Percentiles rank a stretch among this genome's conserved stretches.
Evolutionary conservation across 768 basidiomycete species (phyloP).

Genomic region (Suillus occidentalis): DNA sequence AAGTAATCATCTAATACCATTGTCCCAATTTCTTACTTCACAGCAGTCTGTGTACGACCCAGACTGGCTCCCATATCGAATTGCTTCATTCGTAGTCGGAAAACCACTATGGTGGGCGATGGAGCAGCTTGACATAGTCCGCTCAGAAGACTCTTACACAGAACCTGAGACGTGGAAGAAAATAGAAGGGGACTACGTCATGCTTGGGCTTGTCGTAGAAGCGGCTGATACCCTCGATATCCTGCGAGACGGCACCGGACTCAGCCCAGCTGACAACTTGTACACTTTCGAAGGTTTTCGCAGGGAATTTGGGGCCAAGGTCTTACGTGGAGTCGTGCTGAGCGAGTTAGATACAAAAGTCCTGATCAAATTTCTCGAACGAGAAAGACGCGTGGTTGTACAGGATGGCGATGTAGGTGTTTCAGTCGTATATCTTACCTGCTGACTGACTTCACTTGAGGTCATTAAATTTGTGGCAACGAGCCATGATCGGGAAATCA

Average conservation of each 20-base stretch:
- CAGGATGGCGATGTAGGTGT: constrained; percentile 63
- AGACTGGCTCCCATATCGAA: constrained; percentile 66
- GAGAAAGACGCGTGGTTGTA: constrained; percentile 68
- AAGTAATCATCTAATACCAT: constrained; percentile 44
- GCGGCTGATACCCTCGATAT: constrained; percentile 60
- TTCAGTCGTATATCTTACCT: neutral
- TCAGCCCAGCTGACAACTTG: constrained; percentile 54
- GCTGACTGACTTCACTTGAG: constrained; percentile 36
- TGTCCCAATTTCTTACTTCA: constrained; percentile 55
- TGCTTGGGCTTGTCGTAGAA: constrained; percentile 60
- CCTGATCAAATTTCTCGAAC: constrained; percentile 73
- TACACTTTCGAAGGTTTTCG: constrained; percentile 65
- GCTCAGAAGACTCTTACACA: constrained; percentile 52
- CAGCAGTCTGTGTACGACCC: constrained; percentile 65
- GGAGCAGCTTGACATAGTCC: constrained; percentile 72
- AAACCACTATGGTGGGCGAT: constrained; percentile 88
- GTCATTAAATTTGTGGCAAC: constrained; percentile 74
- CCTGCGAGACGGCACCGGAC: constrained; percentile 37
- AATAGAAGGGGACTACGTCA: constrained; percentile 73
- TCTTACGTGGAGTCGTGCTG: constrained; percentile 45
- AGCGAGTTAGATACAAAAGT: constrained; percentile 66
- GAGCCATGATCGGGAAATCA: constrained; percentile 47
- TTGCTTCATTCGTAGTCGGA: constrained; percentile 70
- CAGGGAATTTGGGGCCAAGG: constrained; percentile 48
- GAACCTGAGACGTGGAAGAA: constrained; percentile 50